phyloP scores from a whole-genome alignment of 805 yeast species.

The Kluyveromyces dobzhanskii region DNA sequence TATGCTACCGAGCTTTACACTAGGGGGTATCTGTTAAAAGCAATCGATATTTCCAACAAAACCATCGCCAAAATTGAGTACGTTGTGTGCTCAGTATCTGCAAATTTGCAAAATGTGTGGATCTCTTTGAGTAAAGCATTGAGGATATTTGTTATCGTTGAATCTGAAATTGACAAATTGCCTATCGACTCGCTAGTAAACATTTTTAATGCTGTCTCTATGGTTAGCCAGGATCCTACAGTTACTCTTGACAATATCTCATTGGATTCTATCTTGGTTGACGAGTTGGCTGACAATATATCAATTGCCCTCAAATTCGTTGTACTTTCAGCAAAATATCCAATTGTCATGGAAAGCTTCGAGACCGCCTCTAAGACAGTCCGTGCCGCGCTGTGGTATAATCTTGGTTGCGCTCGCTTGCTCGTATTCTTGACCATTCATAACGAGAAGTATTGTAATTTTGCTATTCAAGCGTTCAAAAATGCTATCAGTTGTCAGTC shows the following conservation, averaged over 20 bases:
- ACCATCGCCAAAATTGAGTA: slow-evolving; percentile 33
- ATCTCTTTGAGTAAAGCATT: slow-evolving; percentile 51
- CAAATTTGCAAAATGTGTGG: slow-evolving; percentile 54
- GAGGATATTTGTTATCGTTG: slow-evolving; percentile 44
- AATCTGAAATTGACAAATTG: slow-evolving; percentile 40
- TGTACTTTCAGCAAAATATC: slow-evolving; percentile 41
- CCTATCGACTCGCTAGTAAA: slow-evolving; percentile 38
- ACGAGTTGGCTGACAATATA: slow-evolving; percentile 20
- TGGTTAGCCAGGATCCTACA: slow-evolving; percentile 8
- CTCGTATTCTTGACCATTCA: slow-evolving; percentile 34
- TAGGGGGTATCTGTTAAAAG: slow-evolving; percentile 62
- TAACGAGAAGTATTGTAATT: slow-evolving; percentile 32
- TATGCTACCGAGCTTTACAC: slow-evolving; percentile 44
- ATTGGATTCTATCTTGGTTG: slow-evolving; percentile 12
- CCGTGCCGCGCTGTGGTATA: slow-evolving; percentile 51
- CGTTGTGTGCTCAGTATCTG: slow-evolving; percentile 11
- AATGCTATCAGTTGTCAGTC: slow-evolving; percentile 66
- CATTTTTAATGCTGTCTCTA: slow-evolving; percentile 17
- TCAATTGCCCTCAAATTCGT: slow-evolving; percentile 35
- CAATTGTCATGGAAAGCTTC: slow-evolving; percentile 23
- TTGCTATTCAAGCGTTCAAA: slow-evolving; percentile 51
- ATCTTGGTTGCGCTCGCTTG: slow-evolving; percentile 61
- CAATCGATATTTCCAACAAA: slow-evolving; percentile 39
- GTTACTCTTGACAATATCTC: slow-evolving; percentile 27
- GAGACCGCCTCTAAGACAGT: slow-evolving; percentile 35